A percentile compares a stretch with the other conserved stretches of the same genome.
These are phyloP conservation scores for Suillus placidus DNA, from an alignment of 768 basidiomycete genomes.

Conservation along the genomic window DNA sequence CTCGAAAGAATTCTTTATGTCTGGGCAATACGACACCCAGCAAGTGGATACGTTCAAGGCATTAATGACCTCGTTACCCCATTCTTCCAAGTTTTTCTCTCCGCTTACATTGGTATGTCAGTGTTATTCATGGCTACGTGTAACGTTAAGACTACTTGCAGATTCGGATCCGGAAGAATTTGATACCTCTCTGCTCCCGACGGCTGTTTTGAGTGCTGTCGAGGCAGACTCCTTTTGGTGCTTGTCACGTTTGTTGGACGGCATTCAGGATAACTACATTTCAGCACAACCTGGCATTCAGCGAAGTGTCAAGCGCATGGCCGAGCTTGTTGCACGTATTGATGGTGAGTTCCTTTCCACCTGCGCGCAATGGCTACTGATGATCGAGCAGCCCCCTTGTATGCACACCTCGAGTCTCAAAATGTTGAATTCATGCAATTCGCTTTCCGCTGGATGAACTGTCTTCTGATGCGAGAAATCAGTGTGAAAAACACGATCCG, in stretches of 20 bases:
- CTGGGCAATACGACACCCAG: conserved; percentile 98
- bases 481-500: conserved; percentile 95
- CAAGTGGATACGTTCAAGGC: conserved; percentile 98
- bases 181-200: conserved; percentile 76
- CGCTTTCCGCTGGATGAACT: conserved; percentile 99
- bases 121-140: conserved; percentile 2
- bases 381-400: conserved; percentile 67
- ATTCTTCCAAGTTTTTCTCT: conserved; percentile 97
- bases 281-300: conserved; percentile 96
- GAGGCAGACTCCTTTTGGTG: conserved; percentile 99
- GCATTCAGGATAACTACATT: conserved; percentile 99
- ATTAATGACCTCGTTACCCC: conserved; percentile 98
- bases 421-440: conserved; percentile 99
- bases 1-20: conserved; percentile 96
- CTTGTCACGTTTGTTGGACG: conserved; percentile 90
- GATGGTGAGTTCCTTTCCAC: conserved; percentile 61
- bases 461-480: conserved; percentile 96
- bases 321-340: conserved; percentile 87
- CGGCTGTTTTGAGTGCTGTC: conserved; percentile 73
- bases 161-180: conserved; percentile 91
- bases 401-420: conserved; percentile 82
- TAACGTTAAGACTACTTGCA: conserved; percentile 34
- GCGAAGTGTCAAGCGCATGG: conserved; percentile 90
- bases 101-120: conserved; percentile 84
- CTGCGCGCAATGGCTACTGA: neutral